Conservation (phyloP, 2,329 filamentous ascomycete genomes). For the Fusarium marasasianum region DNA sequence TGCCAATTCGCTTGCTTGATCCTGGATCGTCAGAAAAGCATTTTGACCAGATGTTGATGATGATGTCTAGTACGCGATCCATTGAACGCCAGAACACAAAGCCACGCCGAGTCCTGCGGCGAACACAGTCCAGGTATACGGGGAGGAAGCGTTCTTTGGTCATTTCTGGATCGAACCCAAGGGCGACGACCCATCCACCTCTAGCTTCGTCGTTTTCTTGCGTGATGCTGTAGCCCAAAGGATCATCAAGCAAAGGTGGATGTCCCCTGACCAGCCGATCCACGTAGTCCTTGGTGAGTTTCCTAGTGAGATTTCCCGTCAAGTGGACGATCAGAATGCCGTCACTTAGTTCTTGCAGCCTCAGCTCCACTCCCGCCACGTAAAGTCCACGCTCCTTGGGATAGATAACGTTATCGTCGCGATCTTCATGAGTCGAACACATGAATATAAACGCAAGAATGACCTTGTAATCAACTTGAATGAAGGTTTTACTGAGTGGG, state of each 20-base stretch:
- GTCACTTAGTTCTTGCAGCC: accelerated
- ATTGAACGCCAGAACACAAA: neutral
- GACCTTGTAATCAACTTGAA: neutral
- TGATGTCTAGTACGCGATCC: neutral
- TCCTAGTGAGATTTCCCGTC: accelerated
- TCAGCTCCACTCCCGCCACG: neutral
- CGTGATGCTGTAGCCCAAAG: neutral
- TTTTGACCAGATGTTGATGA: neutral
- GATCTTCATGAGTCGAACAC: neutral
- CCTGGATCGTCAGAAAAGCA: no score
- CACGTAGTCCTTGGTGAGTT: neutral
- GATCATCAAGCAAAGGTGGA: neutral
- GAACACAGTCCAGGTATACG: accelerated
- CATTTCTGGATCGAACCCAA: neutral
- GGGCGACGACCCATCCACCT: neutral
- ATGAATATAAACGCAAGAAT: neutral
- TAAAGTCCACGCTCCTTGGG: no score
- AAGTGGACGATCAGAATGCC: neutral
- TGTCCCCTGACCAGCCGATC: neutral
- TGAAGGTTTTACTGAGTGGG: neutral
- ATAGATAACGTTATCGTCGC: no score
- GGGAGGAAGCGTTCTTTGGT: neutral
- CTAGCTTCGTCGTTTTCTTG: neutral
- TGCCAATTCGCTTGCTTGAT: no score
- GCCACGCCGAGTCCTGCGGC: accelerated